Evolutionary conservation across 2,329 filamentous ascomycete species (phyloP).

Genomic region (Pseudocercospora eumusae): DNA sequence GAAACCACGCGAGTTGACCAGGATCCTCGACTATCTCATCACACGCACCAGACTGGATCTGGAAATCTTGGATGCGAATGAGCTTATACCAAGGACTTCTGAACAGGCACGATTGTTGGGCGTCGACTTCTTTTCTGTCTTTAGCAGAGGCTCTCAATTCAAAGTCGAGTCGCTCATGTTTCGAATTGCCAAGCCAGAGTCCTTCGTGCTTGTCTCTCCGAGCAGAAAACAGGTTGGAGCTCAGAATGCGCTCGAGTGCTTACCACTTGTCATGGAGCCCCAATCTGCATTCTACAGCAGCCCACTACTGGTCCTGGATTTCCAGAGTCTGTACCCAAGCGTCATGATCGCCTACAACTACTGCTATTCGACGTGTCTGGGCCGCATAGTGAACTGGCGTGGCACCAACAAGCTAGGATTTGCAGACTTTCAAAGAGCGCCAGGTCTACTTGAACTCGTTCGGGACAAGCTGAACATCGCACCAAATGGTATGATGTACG

Average conservation of each 20-base stretch:
- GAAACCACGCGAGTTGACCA: conserved; percentile 68
- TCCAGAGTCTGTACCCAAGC: conserved; percentile 93
- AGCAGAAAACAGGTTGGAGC: conserved; percentile 87
- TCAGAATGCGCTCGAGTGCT: conserved; percentile 91
- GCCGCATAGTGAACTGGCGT: conserved; percentile 82
- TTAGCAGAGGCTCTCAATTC: conserved; percentile 92
- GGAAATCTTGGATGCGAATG: conserved; percentile 88
- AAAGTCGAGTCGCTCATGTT: conserved; percentile 99
- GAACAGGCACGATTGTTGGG: conserved; percentile 92
- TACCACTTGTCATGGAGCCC: conserved; percentile 96
- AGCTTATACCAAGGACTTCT: conserved; percentile 82
- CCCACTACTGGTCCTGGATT: conserved; percentile 87
- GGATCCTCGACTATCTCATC: conserved; percentile 75
- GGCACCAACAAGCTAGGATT: conserved; percentile 94
- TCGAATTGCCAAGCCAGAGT: conserved; percentile 94
- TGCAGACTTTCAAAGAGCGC: conserved; percentile 76
- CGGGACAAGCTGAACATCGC: conserved; percentile 87
- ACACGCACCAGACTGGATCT: conserved; percentile 76
- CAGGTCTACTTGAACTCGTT: conserved; percentile 72
- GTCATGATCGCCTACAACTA: conserved; percentile 99
- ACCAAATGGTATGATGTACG: conserved; percentile 96
- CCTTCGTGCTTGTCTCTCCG: conserved; percentile 85
- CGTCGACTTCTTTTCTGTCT: conserved; percentile 95
- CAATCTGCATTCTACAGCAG: conserved; percentile 92
- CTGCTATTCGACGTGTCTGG: conserved; percentile 95